phyloP scores from a whole-genome alignment of 2,329 filamentous ascomycete species.

The Colletotrichum endophyticum region DNA sequence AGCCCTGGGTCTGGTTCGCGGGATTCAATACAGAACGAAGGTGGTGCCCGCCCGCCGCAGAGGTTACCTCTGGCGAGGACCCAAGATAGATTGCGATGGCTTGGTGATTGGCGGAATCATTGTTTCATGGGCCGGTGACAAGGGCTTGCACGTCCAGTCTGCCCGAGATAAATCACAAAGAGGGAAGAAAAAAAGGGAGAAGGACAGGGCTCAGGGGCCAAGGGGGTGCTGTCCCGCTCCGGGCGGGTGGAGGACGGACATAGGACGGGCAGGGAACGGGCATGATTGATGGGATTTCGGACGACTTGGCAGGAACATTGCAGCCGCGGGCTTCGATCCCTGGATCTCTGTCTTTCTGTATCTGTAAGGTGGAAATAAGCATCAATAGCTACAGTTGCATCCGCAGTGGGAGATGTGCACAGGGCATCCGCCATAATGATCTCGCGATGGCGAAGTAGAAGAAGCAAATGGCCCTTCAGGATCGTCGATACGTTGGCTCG shows the following conservation, averaged over 20 bases:
- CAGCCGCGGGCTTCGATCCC: not conserved
- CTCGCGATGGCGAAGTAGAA: not conserved
- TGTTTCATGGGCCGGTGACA: conserved; percentile 3
- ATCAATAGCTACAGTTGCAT: not conserved
- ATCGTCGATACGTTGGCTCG: not conserved
- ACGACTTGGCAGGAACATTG: conserved; percentile 3
- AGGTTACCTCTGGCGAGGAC: conserved; percentile 1
- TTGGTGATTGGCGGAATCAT: conserved; percentile 19
- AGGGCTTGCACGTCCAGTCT: not conserved
- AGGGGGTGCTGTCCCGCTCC: not conserved
- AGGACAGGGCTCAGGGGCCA: not conserved
- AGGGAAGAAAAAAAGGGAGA: not conserved
- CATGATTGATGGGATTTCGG: conserved; percentile 16
- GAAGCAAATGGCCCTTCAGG: not conserved
- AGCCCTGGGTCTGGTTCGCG: not conserved
- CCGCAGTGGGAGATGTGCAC: not conserved
- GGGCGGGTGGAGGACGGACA: conserved; percentile 1
- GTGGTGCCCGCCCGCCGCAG: not conserved
- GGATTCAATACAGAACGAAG: not conserved
- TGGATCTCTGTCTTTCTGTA: not conserved
- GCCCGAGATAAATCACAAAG: conserved; percentile 7
- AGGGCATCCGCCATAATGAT: not conserved
- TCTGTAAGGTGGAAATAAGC: not conserved
- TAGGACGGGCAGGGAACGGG: not conserved
- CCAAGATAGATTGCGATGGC: not conserved